Percentiles rank a stretch among this genome's conserved stretches.
phyloP scores from a whole-genome alignment of 441 rosid genomes.

The Kokia cookei region DNA sequence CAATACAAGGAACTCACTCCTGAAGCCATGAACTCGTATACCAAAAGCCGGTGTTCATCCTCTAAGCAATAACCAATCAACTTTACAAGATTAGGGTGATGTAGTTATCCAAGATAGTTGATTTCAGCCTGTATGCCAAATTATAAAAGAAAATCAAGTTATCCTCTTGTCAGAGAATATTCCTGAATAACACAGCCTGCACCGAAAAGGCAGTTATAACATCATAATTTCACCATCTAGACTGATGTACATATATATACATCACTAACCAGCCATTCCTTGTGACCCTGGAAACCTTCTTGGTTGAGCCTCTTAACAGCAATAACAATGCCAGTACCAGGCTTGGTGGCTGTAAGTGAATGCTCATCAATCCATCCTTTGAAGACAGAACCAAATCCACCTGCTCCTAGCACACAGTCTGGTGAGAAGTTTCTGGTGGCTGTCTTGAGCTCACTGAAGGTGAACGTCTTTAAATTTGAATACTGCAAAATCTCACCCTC shows the following conservation, averaged over 20 bases:
- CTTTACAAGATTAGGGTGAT: slow-evolving; percentile 62
- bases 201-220: neutral
- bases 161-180: neutral
- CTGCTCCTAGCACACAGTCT: slow-evolving; percentile 66
- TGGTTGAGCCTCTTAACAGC: slow-evolving; percentile 48
- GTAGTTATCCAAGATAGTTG: slow-evolving; percentile 52
- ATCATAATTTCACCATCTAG: neutral
- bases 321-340: slow-evolving; percentile 48
- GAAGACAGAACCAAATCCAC: slow-evolving; percentile 72
- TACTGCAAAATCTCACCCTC: slow-evolving; percentile 63
- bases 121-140: slow-evolving; percentile 40
- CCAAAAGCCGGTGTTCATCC: slow-evolving; percentile 60
- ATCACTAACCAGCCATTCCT: slow-evolving; percentile 46
- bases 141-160: neutral
- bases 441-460: slow-evolving; percentile 40
- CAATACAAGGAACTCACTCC: slow-evolving; percentile 33
- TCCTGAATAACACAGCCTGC: neutral
- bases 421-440: slow-evolving; percentile 62
- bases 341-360: slow-evolving; percentile 42
- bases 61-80: slow-evolving; percentile 54
- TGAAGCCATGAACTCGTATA: slow-evolving; percentile 54
- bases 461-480: slow-evolving; percentile 44
- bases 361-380: slow-evolving; percentile 69
- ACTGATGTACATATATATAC: too few relatives aligned
- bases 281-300: slow-evolving; percentile 49